A percentile compares a stretch with the other conserved stretches of the same genome.
Conservation (phyloP, 2,329 filamentous ascomycete species). For the Xylariaceae sp. region DNA sequence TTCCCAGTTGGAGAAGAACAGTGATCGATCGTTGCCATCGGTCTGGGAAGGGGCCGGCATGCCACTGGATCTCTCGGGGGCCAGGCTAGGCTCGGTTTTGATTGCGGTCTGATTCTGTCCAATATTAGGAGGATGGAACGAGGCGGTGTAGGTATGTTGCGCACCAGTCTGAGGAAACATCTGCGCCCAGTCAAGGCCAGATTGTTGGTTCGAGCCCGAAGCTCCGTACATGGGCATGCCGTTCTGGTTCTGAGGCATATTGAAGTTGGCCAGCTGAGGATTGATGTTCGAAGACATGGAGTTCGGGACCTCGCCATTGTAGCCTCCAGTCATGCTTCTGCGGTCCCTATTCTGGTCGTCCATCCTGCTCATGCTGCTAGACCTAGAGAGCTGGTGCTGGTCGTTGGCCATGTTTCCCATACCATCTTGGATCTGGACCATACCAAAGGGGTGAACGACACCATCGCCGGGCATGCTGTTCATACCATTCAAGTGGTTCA, state of each 20-base stretch:
- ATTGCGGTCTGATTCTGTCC: slow-evolving; percentile 61
- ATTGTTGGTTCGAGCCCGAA: slow-evolving; percentile 53
- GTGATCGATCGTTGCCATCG: slow-evolving; percentile 30
- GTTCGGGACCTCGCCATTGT: slow-evolving; percentile 49
- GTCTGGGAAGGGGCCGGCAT: slow-evolving; percentile 35
- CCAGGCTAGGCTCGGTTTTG: slow-evolving; percentile 57
- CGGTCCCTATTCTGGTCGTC: slow-evolving; percentile 51
- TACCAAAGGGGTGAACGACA: slow-evolving; percentile 51
- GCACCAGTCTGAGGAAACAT: slow-evolving; percentile 66
- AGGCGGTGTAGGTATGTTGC: slow-evolving; percentile 58
- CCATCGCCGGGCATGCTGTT: slow-evolving; percentile 49
- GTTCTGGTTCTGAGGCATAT: slow-evolving; percentile 54
- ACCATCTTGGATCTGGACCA: slow-evolving; percentile 48
- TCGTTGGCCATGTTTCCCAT: slow-evolving; percentile 54
- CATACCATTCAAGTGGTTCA: slow-evolving; percentile 55
- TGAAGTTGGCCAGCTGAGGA: slow-evolving; percentile 58
- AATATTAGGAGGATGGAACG: slow-evolving; percentile 54
- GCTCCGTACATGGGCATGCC: slow-evolving; percentile 57
- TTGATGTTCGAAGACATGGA: slow-evolving; percentile 56
- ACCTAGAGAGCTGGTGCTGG: slow-evolving; percentile 54
- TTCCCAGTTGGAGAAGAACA: slow-evolving; percentile 44
- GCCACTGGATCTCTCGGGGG: slow-evolving; percentile 41
- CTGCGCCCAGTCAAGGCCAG: slow-evolving; percentile 65
- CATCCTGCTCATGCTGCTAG: slow-evolving; percentile 52
- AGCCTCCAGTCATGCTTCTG: slow-evolving; percentile 46